These are phyloP conservation scores for Pichia paraexigua DNA, from an alignment of 805 yeast genomes.

Conservation along the genomic window DNA sequence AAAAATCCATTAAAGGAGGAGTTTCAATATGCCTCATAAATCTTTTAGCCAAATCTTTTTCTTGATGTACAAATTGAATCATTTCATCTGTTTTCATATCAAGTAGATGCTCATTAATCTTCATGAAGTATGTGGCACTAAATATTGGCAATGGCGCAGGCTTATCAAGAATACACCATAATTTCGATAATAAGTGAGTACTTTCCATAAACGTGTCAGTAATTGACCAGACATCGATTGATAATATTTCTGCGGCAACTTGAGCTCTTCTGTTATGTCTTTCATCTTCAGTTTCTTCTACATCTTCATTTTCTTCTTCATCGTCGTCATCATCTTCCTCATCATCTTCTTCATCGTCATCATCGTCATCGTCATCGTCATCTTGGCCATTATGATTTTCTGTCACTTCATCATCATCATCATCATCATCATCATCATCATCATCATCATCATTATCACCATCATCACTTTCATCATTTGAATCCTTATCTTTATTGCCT, in stretches of 20 bases:
- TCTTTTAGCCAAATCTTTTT: conserved; percentile 64
- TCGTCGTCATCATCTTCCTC: conserved; percentile 16
- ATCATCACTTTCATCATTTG: conserved; percentile 3
- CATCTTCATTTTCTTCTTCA: conserved; percentile 24
- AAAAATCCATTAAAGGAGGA: conserved; percentile 90
- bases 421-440: background rate
- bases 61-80: conserved; percentile 60
- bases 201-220: conserved; percentile 85
- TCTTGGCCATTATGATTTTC: too few relatives aligned
- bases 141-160: conserved; percentile 62
- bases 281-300: conserved; percentile 29
- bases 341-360: conserved; percentile 15
- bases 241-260: conserved; percentile 79
- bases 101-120: conserved; percentile 79
- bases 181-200: conserved; percentile 49
- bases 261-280: conserved; percentile 40
- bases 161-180: conserved; percentile 76
- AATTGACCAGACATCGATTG: conserved; percentile 90
- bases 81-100: conserved; percentile 84
- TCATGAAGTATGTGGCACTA: conserved; percentile 83
- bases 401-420: background rate
- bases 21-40: conserved; percentile 83
- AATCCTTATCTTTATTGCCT: background rate
- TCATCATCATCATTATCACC: background rate
- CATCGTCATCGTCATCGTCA: conserved; percentile 12